Evolutionary conservation across 306 rosid species (phyloP).

Genomic region (Canavalia ensiformis): DNA sequence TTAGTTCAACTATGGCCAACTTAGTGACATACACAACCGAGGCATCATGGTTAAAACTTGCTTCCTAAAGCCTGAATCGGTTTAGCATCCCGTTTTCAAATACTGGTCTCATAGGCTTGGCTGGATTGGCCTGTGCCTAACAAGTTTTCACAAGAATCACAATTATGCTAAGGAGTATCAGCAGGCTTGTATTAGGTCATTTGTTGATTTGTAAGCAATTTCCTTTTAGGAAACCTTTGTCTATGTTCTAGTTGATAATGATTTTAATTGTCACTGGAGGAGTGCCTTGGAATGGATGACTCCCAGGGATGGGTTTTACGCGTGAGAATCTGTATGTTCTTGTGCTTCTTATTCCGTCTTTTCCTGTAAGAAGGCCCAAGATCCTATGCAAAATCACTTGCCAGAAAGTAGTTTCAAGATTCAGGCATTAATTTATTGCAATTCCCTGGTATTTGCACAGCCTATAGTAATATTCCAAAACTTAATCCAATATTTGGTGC

Average conservation of each 20-base stretch:
- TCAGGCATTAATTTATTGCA: not conserved
- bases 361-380: not conserved
- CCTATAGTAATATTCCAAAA: not conserved
- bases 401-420: constrained; percentile 17
- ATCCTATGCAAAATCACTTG: not conserved
- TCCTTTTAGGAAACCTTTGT: no score
- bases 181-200: no score
- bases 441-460: not conserved
- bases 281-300: not conserved
- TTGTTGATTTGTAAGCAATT: no score
- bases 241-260: not conserved
- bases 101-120: not conserved
- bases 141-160: no score
- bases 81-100: not conserved
- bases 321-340: not conserved
- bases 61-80: not conserved
- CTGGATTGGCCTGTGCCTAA: no score
- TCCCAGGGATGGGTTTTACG: not conserved
- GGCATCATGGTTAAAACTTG: not conserved
- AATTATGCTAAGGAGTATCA: no score
- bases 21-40: not conserved
- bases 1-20: not conserved
- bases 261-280: not conserved
- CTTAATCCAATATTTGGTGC: constrained; percentile 17
- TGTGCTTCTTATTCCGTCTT: not conserved